Percentiles rank a stretch among this genome's conserved stretches.
phyloP scores from a whole-genome alignment of 345 rosid genomes.

The Eucalyptus fibrosa region DNA sequence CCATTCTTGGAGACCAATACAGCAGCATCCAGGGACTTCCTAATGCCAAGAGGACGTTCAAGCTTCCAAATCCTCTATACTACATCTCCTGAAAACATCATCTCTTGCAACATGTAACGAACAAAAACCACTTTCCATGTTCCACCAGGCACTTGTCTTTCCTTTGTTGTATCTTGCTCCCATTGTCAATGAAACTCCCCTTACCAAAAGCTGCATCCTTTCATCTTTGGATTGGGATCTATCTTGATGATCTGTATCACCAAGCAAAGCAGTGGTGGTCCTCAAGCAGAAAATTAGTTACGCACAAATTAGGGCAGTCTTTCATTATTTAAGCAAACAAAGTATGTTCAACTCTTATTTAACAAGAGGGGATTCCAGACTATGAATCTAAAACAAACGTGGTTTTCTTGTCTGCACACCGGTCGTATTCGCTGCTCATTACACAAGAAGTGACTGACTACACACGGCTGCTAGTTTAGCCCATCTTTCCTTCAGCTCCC shows the following conservation, averaged over 20 bases:
- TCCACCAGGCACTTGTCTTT: not conserved
- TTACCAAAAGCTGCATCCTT: not conserved
- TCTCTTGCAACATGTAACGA: not conserved
- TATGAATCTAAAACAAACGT: not conserved
- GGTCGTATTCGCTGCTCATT: not conserved
- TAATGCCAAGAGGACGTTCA: conserved; percentile 58
- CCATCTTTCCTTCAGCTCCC: conserved; percentile 17
- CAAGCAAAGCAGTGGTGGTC: not conserved
- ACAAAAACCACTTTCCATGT: not conserved
- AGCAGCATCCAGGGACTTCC: conserved; percentile 69
- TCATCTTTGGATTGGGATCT: not conserved
- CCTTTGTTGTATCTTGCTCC: not conserved
- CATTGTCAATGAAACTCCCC: not conserved
- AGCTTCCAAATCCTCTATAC: conserved; percentile 82
- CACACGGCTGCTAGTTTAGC: not conserved
- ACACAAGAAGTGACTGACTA: not conserved
- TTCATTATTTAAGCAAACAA: not conserved
- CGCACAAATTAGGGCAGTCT: not conserved
- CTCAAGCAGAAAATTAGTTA: not conserved
- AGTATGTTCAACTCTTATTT: not conserved
- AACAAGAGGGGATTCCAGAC: not conserved
- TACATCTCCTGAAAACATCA: conserved; percentile 16
- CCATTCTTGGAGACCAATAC: conserved; percentile 73
- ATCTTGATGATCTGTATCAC: not conserved
- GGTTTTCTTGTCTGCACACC: not conserved